Conservation (phyloP, 257 asterid genomes). For the Marsdenia floribunda region DNA sequence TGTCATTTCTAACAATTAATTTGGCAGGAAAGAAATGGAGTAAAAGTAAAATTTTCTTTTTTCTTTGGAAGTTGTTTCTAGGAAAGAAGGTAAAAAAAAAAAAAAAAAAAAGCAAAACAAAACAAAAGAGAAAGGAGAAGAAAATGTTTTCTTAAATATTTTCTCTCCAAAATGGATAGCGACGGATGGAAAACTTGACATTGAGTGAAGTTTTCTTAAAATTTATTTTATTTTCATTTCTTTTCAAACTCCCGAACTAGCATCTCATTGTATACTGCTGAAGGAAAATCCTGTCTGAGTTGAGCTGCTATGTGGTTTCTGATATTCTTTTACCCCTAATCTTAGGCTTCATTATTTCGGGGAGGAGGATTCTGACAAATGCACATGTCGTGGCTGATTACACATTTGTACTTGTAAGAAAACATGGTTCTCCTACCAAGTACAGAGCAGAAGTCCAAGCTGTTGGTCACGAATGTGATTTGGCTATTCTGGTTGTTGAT, state of each 20-base stretch:
- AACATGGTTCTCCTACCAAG: slow-evolving; percentile 91
- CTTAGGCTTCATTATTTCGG: slow-evolving; percentile 77
- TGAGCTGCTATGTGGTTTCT: background rate
- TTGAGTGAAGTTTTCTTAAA: no score
- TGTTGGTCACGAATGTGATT: slow-evolving; percentile 94
- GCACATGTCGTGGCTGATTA: slow-evolving; percentile 99
- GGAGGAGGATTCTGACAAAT: slow-evolving; percentile 82
- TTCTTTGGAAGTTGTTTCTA: no score
- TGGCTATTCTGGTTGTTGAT: slow-evolving; percentile 83
- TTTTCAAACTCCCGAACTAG: background rate
- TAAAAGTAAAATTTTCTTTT: no score
- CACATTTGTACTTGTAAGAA: slow-evolving; percentile 89
- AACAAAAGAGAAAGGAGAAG: no score
- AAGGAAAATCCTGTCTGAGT: background rate
- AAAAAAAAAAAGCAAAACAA: no score
- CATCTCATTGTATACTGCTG: background rate
- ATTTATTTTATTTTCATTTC: no score
- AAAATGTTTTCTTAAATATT: no score
- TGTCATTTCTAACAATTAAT: background rate
- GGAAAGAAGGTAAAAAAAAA: no score
- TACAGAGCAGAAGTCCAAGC: slow-evolving; percentile 82
- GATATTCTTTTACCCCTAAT: slow-evolving; percentile 3
- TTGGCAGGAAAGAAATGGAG: no score
- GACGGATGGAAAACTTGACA: no score
- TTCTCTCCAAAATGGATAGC: no score